Evolutionary conservation across 2,329 filamentous ascomycete species (phyloP), one percentile per base, ranked within the genome.

Genomic region (Sporothrix phasma): DNA sequence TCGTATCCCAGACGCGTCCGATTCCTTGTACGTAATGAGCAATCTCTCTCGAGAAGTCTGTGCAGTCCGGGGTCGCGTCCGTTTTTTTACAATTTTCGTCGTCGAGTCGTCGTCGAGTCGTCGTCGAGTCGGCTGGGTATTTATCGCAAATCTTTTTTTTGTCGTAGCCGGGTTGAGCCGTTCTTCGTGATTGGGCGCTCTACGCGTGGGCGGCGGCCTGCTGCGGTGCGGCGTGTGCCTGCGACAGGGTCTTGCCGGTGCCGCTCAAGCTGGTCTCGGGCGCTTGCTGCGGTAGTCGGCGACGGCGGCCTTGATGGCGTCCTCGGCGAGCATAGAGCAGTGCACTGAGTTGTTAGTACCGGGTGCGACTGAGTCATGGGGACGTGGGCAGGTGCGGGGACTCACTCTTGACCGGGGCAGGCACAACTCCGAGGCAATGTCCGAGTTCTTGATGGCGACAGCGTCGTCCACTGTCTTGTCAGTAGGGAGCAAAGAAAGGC

Each of bases 361-460:
- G n/a, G n/a, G n/a, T 37, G 34, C 15, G 34, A 13, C 34, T 37
- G 10, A 11, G 34, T 7, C 17, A 37, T 54, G 49, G 49, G 78
- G 3, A 87, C 74, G 39, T 89, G 89, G 72, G 90, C 76, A 72
- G 88, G 92, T 66, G 92, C 77, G 87, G 90, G 53, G 88, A 88
- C 87, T 77, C 79, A 92, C 89, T 77, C 80, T 95, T 96, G 60
- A 96, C 90, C 67, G 91, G 90, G 90, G 91, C 72, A 94, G 77
- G 73, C 90, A 94, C 64, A 97, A 81, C 79, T 99, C 95, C 81
- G 96, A 95, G 43, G 94, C 94, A 74, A 99, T 99, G 78, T 99
- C 92, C 3, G 93, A 96, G 78, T 99, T 99, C 80, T 91, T 88
- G 71, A 99, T 90, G 78, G 89, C 88, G 63, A 87, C 87, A 39